A percentile compares a stretch with the other conserved stretches of the same genome.
Conservation (phyloP, 176 grass and related monocot genomes). For the Echinochloa phyllopogon region DNA sequence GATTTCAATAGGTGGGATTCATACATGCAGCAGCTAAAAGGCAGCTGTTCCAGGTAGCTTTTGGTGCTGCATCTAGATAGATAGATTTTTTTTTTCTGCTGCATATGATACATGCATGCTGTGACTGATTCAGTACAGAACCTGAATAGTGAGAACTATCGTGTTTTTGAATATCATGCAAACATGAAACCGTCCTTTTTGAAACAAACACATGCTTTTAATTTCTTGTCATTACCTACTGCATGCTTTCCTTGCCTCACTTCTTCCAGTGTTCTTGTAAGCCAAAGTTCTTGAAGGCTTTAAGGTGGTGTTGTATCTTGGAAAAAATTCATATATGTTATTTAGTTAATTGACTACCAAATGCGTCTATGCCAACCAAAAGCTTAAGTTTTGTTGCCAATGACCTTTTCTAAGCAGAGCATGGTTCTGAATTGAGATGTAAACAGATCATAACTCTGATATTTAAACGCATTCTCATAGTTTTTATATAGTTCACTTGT, state of each 20-base stretch:
- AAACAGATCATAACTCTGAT: background rate
- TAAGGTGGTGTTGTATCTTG: background rate
- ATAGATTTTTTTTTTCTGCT: slow-evolving; percentile 39
- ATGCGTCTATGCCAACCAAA: slow-evolving; percentile 23
- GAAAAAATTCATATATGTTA: slow-evolving; percentile 15
- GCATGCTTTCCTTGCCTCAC: slow-evolving; percentile 10
- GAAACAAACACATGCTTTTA: slow-evolving; percentile 10
- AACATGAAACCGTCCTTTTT: slow-evolving; percentile 20
- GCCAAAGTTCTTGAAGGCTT: background rate
- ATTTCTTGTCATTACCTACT: background rate
- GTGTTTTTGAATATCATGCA: slow-evolving; percentile 14
- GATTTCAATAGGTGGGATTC: slow-evolving; percentile 88
- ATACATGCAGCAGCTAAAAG: slow-evolving; percentile 91
- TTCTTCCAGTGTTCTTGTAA: background rate
- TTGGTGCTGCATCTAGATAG: slow-evolving; percentile 20
- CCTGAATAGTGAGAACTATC: slow-evolving; percentile 6
- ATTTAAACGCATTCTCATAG: background rate
- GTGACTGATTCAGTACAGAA: background rate
- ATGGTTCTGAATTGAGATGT: slow-evolving; percentile 29
- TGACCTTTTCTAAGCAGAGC: slow-evolving; percentile 25
- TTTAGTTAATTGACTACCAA: background rate
- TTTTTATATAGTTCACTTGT: slow-evolving; percentile 31
- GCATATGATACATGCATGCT: slow-evolving; percentile 33
- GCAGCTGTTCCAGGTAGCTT: slow-evolving; percentile 85
- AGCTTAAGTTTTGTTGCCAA: background rate